A percentile compares a stretch with the other conserved stretches of the same genome.
Evolutionary conservation across 208 protist species (phyloP).

Genomic region (Naegleria gruberi): DNA sequence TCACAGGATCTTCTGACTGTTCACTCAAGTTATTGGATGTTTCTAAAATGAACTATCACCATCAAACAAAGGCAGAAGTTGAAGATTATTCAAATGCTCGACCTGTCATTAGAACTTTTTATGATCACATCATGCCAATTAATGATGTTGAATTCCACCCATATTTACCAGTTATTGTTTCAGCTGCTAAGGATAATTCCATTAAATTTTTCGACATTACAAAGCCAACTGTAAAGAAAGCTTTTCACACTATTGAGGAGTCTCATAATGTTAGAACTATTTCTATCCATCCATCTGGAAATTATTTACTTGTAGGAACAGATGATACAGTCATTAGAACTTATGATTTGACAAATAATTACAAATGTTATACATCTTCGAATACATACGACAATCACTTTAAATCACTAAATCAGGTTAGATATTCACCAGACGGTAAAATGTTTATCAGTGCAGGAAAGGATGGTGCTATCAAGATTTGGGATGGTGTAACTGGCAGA

Average conservation of each 20-base stretch:
- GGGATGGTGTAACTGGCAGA: constrained; percentile 36
- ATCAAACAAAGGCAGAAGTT: constrained; percentile 17
- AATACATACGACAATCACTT: constrained; percentile 37
- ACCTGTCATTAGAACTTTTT: constrained; percentile 43
- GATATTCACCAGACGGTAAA: constrained; percentile 36
- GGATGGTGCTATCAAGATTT: constrained; percentile 41
- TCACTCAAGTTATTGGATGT: constrained; percentile 40
- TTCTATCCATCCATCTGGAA: constrained; percentile 40
- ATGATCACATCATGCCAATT: constrained; percentile 41
- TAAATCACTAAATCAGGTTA: constrained; percentile 27
- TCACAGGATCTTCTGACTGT: constrained; percentile 38
- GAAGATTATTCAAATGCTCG: constrained; percentile 33
- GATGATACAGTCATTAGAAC: constrained; percentile 36
- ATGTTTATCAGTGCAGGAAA: constrained; percentile 38
- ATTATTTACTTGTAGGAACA: constrained; percentile 43
- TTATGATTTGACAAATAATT: constrained; percentile 41
- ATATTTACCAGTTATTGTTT: constrained; percentile 24
- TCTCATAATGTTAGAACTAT: constrained; percentile 33
- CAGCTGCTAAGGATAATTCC: constrained; percentile 25
- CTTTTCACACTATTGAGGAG: constrained; percentile 34
- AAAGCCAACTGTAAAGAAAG: constrained; percentile 30
- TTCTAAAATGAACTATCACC: constrained; percentile 19
- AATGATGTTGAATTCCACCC: constrained; percentile 48
- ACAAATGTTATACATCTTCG: constrained; percentile 25
- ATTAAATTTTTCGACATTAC: constrained; percentile 41